Percentiles rank a stretch among this genome's conserved stretches.
Conservation (phyloP, 768 basidiomycete genomes). For the Amanita thiersii region DNA sequence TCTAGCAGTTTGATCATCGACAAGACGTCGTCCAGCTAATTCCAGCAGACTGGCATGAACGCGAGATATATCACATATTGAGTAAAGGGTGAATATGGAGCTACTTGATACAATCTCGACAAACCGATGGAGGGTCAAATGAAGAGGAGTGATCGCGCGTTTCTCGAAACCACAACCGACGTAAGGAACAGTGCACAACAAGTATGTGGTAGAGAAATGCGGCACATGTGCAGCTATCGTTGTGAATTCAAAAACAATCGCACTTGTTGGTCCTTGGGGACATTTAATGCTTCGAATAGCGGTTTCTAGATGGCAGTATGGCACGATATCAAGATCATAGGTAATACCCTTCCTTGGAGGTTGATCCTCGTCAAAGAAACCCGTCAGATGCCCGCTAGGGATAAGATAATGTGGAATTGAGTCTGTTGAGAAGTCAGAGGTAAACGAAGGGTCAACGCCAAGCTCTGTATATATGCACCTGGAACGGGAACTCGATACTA, state of each 20-base stretch:
- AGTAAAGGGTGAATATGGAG: background rate
- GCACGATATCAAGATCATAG: constrained; percentile 2
- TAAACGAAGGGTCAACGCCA: no score
- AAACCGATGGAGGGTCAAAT: background rate
- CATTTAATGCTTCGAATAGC: background rate
- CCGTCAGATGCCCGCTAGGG: background rate
- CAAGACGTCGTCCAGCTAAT: background rate
- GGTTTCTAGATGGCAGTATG: background rate
- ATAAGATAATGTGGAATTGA: background rate
- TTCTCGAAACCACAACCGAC: constrained; percentile 2
- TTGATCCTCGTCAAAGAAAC: background rate
- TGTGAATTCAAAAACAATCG: constrained; percentile 3
- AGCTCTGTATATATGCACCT: background rate
- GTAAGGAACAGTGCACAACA: background rate
- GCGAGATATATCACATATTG: constrained; percentile 3
- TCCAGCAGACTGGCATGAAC: background rate
- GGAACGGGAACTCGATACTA: background rate
- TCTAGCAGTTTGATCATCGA: no score
- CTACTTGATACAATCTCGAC: constrained; percentile 2
- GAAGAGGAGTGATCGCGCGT: background rate
- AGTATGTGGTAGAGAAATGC: background rate
- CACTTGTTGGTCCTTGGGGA: background rate
- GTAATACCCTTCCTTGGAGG: background rate
- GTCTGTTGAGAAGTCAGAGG: background rate
- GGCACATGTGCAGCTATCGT: constrained; percentile 3